These are phyloP conservation scores for Obba rivulosa DNA, from an alignment of 768 basidiomycete species.

Conservation along the genomic window DNA sequence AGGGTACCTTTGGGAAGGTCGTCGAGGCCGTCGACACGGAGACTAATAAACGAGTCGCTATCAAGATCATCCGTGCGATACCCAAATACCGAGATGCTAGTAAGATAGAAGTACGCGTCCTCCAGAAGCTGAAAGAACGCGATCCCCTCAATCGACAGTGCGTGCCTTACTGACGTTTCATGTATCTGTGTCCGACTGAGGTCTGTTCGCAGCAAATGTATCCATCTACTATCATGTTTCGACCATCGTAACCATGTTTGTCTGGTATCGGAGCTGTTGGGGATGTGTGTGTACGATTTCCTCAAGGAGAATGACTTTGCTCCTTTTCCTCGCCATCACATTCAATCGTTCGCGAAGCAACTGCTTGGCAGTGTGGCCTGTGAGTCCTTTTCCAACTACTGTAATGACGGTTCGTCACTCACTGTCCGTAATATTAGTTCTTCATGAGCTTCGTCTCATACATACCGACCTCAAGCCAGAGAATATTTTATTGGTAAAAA, in stretches of 20 bases:
- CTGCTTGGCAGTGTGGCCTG: conserved; percentile 91
- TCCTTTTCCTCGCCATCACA: conserved; percentile 94
- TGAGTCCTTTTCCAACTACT: too few relatives aligned
- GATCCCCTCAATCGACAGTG: conserved; percentile 88
- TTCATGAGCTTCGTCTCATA: conserved; percentile 86
- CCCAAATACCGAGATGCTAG: conserved; percentile 99
- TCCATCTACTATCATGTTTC: conserved; percentile 91
- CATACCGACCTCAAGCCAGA: conserved; percentile 99
- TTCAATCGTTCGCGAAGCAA: conserved; percentile 92
- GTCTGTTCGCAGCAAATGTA: conserved; percentile 77
- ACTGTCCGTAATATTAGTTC: too few relatives aligned
- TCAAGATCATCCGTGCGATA: conserved; percentile 98
- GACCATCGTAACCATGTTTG: conserved; percentile 98
- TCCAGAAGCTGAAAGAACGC: conserved; percentile 83
- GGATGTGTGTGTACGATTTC: conserved; percentile 98
- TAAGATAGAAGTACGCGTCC: conserved; percentile 94
- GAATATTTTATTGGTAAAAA: conserved; percentile 92
- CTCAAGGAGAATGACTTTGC: conserved; percentile 96
- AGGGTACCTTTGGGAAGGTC: conserved; percentile 99
- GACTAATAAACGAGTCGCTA: conserved; percentile 76
- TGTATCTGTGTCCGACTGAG: conserved; percentile 13
- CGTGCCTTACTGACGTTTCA: conserved; percentile 28
- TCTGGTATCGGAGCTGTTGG: conserved; percentile 90
- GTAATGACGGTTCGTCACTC: too few relatives aligned
- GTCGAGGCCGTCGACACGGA: conserved; percentile 86